Evolutionary conservation across 495 filamentous ascomycete species (phyloP).

Genomic region (Melanomma pulvis-pyrius): DNA sequence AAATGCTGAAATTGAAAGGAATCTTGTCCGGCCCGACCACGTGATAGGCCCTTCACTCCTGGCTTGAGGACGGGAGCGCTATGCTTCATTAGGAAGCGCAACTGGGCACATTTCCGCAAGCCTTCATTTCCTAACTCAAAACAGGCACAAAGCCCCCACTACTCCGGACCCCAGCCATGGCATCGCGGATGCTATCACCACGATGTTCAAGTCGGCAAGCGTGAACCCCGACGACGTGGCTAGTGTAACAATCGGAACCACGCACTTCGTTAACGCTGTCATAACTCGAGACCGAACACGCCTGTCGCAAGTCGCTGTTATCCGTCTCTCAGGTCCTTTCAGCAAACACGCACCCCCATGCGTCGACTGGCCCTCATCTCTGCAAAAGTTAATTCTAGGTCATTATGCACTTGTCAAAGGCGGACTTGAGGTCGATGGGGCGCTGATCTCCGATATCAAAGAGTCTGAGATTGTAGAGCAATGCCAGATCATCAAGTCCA

Average conservation of each 20-base stretch:
- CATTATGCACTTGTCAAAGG: conserved; percentile 52
- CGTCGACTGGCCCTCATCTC: conserved; percentile 47
- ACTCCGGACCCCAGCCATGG: conserved; percentile 59
- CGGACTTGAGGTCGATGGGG: conserved; percentile 56
- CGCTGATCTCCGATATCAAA: conserved; percentile 51
- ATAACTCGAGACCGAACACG: conserved; percentile 50
- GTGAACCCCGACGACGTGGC: conserved; percentile 46
- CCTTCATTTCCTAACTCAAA: background rate
- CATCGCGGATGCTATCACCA: conserved; percentile 43
- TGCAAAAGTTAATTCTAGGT: conserved; percentile 49
- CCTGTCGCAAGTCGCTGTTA: conserved; percentile 57
- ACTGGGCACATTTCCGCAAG: background rate
- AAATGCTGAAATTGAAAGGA: background rate
- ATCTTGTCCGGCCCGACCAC: background rate
- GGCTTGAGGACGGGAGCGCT: background rate
- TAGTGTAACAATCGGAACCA: conserved; percentile 65
- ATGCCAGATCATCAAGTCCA: conserved; percentile 48
- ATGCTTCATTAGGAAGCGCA: background rate
- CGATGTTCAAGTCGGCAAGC: conserved; percentile 26
- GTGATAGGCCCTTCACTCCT: background rate
- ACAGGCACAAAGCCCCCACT: conserved; percentile 49
- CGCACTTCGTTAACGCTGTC: conserved; percentile 68
- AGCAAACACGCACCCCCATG: conserved; percentile 60
- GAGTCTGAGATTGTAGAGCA: conserved; percentile 50
- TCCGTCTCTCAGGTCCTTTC: conserved; percentile 59